Conservation (phyloP, 2,329 filamentous ascomycete genomes). For the Exophiala sp. region DNA sequence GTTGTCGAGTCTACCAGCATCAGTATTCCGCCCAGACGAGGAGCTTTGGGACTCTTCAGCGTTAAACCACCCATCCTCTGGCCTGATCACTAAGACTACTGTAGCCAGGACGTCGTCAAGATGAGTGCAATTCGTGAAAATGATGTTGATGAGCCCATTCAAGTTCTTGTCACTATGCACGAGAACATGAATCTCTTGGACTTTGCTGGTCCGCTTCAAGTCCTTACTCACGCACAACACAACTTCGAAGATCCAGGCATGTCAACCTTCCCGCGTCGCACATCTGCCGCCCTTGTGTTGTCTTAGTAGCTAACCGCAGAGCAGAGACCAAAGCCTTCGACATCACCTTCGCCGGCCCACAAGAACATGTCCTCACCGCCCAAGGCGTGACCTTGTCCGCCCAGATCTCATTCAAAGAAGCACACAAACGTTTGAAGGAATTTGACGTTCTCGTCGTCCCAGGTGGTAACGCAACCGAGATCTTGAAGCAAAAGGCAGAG, state of each 20-base stretch:
- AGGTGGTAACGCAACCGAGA: constrained; percentile 58
- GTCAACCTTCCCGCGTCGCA: constrained; percentile 23
- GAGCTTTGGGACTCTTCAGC: too few species aligned
- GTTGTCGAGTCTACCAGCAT: too few species aligned
- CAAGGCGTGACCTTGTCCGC: constrained; percentile 66
- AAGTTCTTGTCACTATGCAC: constrained; percentile 56
- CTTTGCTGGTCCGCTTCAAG: constrained; percentile 54
- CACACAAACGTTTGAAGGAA: constrained; percentile 63
- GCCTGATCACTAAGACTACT: too few species aligned
- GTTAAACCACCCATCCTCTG: too few species aligned
- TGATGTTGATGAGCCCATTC: constrained; percentile 43
- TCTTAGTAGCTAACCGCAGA: constrained; percentile 18
- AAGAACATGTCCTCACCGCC: constrained; percentile 45
- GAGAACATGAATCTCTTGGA: constrained; percentile 53
- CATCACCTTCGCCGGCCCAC: constrained; percentile 46
- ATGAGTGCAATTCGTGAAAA: constrained; percentile 47
- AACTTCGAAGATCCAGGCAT: constrained; percentile 49
- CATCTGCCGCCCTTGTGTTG: constrained; percentile 37
- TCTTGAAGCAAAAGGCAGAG: constrained; percentile 56
- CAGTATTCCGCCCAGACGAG: too few species aligned
- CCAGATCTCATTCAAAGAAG: constrained; percentile 73
- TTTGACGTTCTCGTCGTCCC: constrained; percentile 75
- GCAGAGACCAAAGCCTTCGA: constrained; percentile 50
- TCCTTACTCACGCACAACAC: constrained; percentile 50
- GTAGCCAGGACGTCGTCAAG: constrained; percentile 29